A percentile compares a stretch with the other conserved stretches of the same genome.
These are phyloP conservation scores for Leishmania lainsoni DNA, from an alignment of 208 protist genomes.

Conservation along the genomic window DNA sequence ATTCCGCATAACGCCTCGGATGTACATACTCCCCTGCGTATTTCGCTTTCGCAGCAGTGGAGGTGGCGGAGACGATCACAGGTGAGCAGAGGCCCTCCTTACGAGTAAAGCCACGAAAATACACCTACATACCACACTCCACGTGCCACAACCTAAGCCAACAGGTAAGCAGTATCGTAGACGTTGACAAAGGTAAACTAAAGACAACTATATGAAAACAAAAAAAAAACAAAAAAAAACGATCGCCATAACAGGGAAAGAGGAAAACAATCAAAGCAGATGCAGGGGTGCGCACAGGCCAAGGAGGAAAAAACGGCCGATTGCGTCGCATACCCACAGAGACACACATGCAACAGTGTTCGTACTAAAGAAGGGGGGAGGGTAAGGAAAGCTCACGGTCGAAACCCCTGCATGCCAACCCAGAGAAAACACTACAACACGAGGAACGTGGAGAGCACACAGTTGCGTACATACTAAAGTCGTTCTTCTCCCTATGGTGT, in stretches of 20 bases:
- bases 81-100: neutral
- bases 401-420: too few relatives aligned
- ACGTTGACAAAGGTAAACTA: neutral
- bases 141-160: too few relatives aligned
- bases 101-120: too few relatives aligned
- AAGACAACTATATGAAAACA: neutral
- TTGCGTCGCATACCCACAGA: neutral
- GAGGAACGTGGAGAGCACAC: too few relatives aligned
- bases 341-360: neutral
- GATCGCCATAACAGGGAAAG: neutral
- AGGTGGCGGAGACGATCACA: neutral
- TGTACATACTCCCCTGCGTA: neutral
- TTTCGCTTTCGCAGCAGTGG: neutral
- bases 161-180: neutral
- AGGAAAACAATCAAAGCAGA: neutral
- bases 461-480: neutral
- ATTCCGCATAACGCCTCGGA: too few relatives aligned
- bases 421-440: too few relatives aligned
- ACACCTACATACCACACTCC: too few relatives aligned
- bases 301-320: neutral
- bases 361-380: neutral
- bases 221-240: conserved; percentile 3
- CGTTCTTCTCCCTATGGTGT: neutral
- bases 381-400: neutral
- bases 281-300: neutral